A percentile compares a stretch with the other conserved stretches of the same genome.
Conservation (phyloP, 192 early-diverging fungal species). For the Coemansia sp. region DNA sequence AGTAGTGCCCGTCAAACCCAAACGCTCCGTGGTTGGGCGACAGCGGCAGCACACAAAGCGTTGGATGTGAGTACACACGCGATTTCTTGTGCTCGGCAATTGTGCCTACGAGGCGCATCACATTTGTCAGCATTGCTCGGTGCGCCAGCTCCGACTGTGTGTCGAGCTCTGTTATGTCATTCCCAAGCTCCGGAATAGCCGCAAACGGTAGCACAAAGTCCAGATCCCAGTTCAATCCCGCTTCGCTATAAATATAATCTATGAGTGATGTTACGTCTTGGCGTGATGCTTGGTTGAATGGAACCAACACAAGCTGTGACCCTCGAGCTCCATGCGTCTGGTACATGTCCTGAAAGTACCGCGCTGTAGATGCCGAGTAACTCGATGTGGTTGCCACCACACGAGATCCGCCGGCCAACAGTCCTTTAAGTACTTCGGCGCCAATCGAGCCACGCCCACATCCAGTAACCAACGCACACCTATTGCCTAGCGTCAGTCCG, state of each 20-base stretch:
- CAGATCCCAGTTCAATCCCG: conserved; percentile 89
- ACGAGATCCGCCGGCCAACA: conserved; percentile 82
- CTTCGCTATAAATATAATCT: conserved; percentile 81
- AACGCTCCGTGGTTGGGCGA: conserved; percentile 98
- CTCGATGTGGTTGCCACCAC: conserved; percentile 92
- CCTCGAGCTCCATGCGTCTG: conserved; percentile 86
- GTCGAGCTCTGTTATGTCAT: conserved; percentile 82
- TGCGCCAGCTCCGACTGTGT: conserved; percentile 89
- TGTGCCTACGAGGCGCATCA: conserved; percentile 81
- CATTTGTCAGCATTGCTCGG: conserved; percentile 92
- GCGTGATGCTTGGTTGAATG: conserved; percentile 91
- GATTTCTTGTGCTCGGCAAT: conserved; percentile 81
- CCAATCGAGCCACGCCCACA: conserved; percentile 91
- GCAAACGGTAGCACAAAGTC: conserved; percentile 96
- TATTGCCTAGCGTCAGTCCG: conserved; percentile 79
- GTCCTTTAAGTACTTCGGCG: conserved; percentile 83
- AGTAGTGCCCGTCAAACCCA: conserved; percentile 89
- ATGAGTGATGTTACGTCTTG: conserved; percentile 81
- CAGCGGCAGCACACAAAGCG: conserved; percentile 83
- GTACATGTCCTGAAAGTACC: conserved; percentile 89
- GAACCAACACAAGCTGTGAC: conserved; percentile 81
- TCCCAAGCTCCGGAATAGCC: conserved; percentile 86
- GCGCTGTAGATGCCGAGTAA: conserved; percentile 74
- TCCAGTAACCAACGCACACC: conserved; percentile 81
- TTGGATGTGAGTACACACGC: conserved; percentile 79